A percentile compares a stretch with the other conserved stretches of the same genome.
Conservation (phyloP, 2,329 filamentous ascomycete species). For the Biscogniauxia sp. region DNA sequence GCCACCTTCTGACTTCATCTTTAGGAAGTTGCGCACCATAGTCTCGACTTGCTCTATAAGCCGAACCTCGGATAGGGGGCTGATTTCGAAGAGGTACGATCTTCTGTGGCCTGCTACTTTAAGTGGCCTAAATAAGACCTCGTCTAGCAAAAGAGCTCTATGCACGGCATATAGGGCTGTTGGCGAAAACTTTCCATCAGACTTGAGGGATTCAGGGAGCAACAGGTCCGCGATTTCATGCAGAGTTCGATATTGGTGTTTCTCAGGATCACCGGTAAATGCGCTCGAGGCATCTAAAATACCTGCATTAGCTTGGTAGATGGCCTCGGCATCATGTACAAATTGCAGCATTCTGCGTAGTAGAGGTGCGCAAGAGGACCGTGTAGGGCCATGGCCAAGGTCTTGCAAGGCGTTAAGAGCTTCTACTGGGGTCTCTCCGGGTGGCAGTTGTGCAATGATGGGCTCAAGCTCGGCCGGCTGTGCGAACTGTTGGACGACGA, state of each 20-base stretch:
- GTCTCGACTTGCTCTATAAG: slow-evolving; percentile 49
- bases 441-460: slow-evolving; percentile 38
- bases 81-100: slow-evolving; percentile 60
- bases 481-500: slow-evolving; percentile 49
- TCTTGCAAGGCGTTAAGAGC: slow-evolving; percentile 39
- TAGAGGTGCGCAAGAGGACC: slow-evolving; percentile 41
- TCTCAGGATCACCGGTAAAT: slow-evolving; percentile 37
- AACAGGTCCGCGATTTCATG: slow-evolving; percentile 49
- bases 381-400: slow-evolving; percentile 40
- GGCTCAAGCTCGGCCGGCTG: slow-evolving; percentile 40
- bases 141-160: slow-evolving; percentile 57
- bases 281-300: slow-evolving; percentile 46
- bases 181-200: slow-evolving; percentile 39
- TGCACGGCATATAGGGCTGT: slow-evolving; percentile 68
- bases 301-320: slow-evolving; percentile 48
- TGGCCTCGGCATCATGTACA: slow-evolving; percentile 37
- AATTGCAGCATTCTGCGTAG: slow-evolving; percentile 50
- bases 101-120: slow-evolving; percentile 49
- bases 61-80: slow-evolving; percentile 52
- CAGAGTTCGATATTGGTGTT: slow-evolving; percentile 47
- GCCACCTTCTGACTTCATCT: slow-evolving; percentile 27
- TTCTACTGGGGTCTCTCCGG: slow-evolving; percentile 26
- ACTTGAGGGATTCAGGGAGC: slow-evolving; percentile 37
- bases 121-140: slow-evolving; percentile 58
- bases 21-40: slow-evolving; percentile 54